Percentiles rank a stretch among this genome's conserved stretches.
phyloP scores from a whole-genome alignment of 176 grass and related monocot species.

The Oryza longistaminata region DNA sequence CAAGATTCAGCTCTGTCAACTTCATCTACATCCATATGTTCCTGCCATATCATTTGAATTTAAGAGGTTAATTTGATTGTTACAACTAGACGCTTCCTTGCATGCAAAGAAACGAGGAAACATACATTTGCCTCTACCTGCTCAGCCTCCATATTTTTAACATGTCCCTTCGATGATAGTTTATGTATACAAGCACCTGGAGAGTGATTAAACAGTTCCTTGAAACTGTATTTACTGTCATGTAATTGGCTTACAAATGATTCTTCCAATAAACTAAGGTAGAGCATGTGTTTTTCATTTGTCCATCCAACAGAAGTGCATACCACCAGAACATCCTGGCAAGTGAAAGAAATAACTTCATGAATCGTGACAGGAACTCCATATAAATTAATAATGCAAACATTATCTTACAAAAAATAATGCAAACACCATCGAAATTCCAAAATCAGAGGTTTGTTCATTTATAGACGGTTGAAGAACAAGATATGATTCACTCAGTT shows the following conservation, averaged over 20 bases:
- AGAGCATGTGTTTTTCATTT: slow-evolving; percentile 79
- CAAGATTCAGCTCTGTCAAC: slow-evolving; percentile 34
- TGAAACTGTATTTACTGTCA: slow-evolving; percentile 35
- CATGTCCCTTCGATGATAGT: slow-evolving; percentile 35
- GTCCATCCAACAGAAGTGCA: slow-evolving; percentile 72
- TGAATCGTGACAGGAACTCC: slow-evolving; percentile 12
- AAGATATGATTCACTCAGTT: slow-evolving; percentile 11
- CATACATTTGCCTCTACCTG: slow-evolving; percentile 44
- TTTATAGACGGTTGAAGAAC: background rate
- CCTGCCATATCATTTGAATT: slow-evolving; percentile 20
- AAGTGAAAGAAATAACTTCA: slow-evolving; percentile 26
- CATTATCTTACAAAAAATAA: background rate
- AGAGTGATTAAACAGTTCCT: slow-evolving; percentile 40
- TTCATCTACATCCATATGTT: slow-evolving; percentile 33
- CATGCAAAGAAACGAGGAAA: background rate
- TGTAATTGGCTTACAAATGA: slow-evolving; percentile 66
- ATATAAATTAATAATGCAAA: slow-evolving; percentile 1
- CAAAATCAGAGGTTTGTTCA: background rate
- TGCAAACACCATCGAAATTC: background rate
- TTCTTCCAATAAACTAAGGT: slow-evolving; percentile 74
- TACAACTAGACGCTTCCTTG: background rate
- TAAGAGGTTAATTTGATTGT: slow-evolving; percentile 7
- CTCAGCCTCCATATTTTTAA: slow-evolving; percentile 18
- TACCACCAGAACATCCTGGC: slow-evolving; percentile 47
- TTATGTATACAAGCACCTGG: slow-evolving; percentile 25